Evolutionary conservation across 1,284 basidiomycete genomes (phyloP).

Genomic region (Cutaneotrichosporon dermatis): DNA sequence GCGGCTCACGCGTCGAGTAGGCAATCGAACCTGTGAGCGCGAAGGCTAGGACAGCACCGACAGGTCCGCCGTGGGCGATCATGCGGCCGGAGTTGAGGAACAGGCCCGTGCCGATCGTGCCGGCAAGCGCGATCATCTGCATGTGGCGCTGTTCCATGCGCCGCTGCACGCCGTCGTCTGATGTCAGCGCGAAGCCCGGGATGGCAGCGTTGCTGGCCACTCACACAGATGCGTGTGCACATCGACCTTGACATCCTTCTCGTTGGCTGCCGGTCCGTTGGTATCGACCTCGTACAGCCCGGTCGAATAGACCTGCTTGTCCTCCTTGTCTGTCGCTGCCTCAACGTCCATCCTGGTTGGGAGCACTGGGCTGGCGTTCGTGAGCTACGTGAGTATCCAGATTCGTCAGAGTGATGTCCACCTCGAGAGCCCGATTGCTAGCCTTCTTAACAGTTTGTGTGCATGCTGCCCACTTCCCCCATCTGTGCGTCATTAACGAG

Average conservation of each 20-base stretch:
- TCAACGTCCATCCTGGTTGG: too few species aligned
- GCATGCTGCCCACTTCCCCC: too few species aligned
- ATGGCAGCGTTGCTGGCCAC: neutral
- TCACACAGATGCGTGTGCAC: constrained; percentile 8
- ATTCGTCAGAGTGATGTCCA: too few species aligned
- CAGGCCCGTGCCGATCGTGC: constrained; percentile 58
- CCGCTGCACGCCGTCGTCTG: constrained; percentile 26
- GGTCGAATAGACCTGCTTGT: too few species aligned
- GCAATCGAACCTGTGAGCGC: constrained; percentile 21
- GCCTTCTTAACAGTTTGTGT: too few species aligned
- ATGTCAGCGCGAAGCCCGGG: neutral
- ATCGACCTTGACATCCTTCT: constrained; percentile 6
- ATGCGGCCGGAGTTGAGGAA: constrained; percentile 73
- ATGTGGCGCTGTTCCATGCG: constrained; percentile 38
- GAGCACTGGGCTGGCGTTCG: too few species aligned
- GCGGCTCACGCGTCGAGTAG: constrained; percentile 22
- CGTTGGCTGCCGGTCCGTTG: too few species aligned
- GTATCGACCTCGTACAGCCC: too few species aligned
- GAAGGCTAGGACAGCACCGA: constrained; percentile 39
- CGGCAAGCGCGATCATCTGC: constrained; percentile 36
- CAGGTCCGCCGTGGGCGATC: constrained; percentile 50
- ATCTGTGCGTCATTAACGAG: too few species aligned
- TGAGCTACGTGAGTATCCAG: too few species aligned
- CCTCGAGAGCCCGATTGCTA: too few species aligned
- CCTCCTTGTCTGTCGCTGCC: too few species aligned